Evolutionary conservation across 495 filamentous ascomycete genomes (phyloP).

Genomic region (Amniculicola lignicola): DNA sequence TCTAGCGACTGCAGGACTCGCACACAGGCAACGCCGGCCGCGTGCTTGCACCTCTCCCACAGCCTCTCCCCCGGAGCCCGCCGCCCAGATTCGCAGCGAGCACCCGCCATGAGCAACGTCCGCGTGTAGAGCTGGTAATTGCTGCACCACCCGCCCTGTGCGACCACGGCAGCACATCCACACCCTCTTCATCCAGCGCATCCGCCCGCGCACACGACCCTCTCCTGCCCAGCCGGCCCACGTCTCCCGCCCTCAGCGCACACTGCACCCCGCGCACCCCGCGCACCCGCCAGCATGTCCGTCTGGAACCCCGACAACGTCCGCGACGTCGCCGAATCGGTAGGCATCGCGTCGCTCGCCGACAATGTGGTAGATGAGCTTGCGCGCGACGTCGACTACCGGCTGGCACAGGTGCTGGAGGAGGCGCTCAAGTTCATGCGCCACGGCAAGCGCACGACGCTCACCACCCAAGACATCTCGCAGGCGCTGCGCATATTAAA

Average conservation of each 20-base stretch:
- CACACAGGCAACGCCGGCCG: not conserved
- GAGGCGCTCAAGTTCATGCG: conserved; percentile 96
- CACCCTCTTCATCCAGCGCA: not conserved
- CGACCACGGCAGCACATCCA: not conserved
- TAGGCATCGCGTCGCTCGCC: conserved; percentile 73
- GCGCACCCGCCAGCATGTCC: conserved; percentile 35
- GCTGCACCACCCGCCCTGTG: too few relatives aligned
- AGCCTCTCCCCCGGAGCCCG: not conserved
- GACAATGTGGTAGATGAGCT: conserved; percentile 82
- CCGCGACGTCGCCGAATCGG: conserved; percentile 88
- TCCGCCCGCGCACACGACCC: not conserved
- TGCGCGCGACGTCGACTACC: conserved; percentile 90
- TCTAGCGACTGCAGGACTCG: too few relatives aligned
- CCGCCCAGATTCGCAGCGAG: conserved; percentile 8
- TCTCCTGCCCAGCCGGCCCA: not conserved
- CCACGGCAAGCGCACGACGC: conserved; percentile 72
- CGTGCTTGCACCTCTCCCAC: not conserved
- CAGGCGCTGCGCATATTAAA: conserved; percentile 80
- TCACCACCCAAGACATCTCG: conserved; percentile 81
- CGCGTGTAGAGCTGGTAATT: too few relatives aligned
- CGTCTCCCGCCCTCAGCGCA: not conserved
- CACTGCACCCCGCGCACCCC: not conserved
- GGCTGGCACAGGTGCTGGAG: conserved; percentile 83
- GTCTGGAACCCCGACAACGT: conserved; percentile 97
- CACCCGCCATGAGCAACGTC: too few relatives aligned